Evolutionary conservation across 495 filamentous ascomycete genomes (phyloP).

Genomic region (Penicillium steckii): DNA sequence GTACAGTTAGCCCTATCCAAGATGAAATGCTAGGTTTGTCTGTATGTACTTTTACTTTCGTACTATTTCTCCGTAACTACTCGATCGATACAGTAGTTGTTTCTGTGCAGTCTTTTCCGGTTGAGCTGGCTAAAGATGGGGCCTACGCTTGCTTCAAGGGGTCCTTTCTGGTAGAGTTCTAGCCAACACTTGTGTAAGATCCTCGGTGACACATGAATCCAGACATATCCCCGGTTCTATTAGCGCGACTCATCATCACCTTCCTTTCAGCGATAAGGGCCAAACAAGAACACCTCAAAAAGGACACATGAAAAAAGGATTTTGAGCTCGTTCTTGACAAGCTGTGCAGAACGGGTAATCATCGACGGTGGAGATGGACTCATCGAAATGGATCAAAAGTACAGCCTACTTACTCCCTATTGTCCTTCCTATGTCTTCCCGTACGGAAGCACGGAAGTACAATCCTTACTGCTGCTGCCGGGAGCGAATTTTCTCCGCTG

Average conservation of each 20-base stretch:
- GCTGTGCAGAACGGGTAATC: not conserved
- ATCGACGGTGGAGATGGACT: constrained; percentile 3
- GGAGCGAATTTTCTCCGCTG: not conserved
- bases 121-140: constrained; percentile 14
- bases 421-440: no score
- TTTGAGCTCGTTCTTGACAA: not conserved
- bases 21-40: no score
- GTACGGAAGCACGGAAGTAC: no score
- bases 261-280: no score
- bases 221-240: constrained; percentile 4
- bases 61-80: no score
- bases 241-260: constrained; percentile 3
- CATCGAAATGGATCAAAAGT: constrained; percentile 1
- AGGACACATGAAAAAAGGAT: not conserved
- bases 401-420: not conserved
- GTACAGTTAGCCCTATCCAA: no score
- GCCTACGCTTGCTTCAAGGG: not conserved
- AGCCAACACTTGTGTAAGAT: no score
- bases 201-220: constrained; percentile 21
- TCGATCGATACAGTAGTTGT: no score
- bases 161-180: not conserved
- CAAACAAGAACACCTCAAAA: no score
- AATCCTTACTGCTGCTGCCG: not conserved
- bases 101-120: no score
- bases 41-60: no score